Percentiles rank a stretch among this genome's conserved stretches.
Evolutionary conservation across 371 early-diverging fungal species (phyloP).

Genomic region (Mortierella sp.): DNA sequence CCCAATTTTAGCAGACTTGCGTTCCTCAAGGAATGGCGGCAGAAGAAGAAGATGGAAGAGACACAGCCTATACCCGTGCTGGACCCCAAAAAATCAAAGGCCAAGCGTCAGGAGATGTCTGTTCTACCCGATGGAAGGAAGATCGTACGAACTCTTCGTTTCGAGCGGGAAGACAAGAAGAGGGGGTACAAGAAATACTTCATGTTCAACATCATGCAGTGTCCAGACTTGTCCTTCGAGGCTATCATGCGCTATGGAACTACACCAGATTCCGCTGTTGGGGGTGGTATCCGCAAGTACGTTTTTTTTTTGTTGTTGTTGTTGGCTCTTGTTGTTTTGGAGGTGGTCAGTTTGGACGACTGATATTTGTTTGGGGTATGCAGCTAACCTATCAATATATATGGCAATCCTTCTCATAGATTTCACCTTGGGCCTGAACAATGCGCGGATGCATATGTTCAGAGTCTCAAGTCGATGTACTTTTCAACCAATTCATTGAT

Average conservation of each 20-base stretch:
- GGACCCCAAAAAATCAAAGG: conserved; percentile 66
- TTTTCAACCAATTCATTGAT: conserved; percentile 62
- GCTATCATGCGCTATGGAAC: conserved; percentile 73
- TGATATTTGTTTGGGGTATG: no score
- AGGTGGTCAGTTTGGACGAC: no score
- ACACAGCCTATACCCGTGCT: conserved; percentile 63
- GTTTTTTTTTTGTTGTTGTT: conserved; percentile 13
- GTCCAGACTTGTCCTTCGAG: conserved; percentile 60
- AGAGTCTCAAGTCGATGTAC: conserved; percentile 66
- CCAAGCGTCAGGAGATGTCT: conserved; percentile 54
- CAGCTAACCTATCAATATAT: no score
- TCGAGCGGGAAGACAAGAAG: conserved; percentile 63
- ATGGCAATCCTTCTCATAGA: conserved; percentile 32
- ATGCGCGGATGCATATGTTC: conserved; percentile 65
- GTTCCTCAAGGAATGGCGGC: conserved; percentile 71
- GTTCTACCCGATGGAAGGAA: conserved; percentile 63
- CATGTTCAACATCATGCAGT: conserved; percentile 63
- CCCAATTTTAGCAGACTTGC: conserved; percentile 69
- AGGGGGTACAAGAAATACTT: conserved; percentile 64
- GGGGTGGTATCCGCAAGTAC: conserved; percentile 70
- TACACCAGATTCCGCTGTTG: conserved; percentile 62
- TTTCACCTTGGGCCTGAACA: conserved; percentile 70
- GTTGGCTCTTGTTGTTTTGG: no score
- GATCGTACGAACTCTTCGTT: conserved; percentile 68
- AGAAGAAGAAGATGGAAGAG: conserved; percentile 60